Evolutionary conservation across 306 rosid species (phyloP).

Genomic region (Carpinus viminea): DNA sequence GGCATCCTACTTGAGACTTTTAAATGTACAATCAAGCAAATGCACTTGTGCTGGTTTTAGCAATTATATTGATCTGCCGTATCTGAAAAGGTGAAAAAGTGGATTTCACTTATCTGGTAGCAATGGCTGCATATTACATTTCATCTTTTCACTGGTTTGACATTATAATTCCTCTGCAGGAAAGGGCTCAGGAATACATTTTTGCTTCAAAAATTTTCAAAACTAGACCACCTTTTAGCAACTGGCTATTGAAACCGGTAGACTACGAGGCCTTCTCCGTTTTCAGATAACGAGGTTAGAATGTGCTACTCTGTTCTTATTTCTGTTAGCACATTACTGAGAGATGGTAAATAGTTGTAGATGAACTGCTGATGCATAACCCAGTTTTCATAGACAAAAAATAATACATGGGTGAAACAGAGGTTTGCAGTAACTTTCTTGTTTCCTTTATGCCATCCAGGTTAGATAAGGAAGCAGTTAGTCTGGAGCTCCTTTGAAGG

Average conservation of each 20-base stretch:
- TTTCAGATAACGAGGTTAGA: constrained; percentile 20
- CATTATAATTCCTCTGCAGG: constrained; percentile 50
- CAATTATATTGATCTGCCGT: too few species aligned
- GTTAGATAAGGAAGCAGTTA: neutral
- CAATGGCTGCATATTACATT: neutral
- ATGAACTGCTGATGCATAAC: neutral
- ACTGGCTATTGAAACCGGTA: constrained; percentile 63
- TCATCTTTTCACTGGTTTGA: constrained; percentile 17
- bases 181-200: constrained; percentile 53
- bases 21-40: neutral
- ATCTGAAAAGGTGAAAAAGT: neutral
- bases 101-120: neutral
- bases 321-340: neutral
- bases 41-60: too few species aligned
- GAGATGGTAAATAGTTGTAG: neutral
- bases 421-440: neutral
- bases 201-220: constrained; percentile 50
- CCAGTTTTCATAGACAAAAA: neutral
- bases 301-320: constrained; percentile 1
- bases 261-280: constrained; percentile 53
- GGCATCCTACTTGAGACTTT: neutral
- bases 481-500: neutral
- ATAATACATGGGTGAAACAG: neutral
- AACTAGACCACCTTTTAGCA: constrained; percentile 51
- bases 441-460: neutral